These are phyloP conservation scores for Suillus brevipes DNA, from an alignment of 768 basidiomycete species.

Conservation along the genomic window DNA sequence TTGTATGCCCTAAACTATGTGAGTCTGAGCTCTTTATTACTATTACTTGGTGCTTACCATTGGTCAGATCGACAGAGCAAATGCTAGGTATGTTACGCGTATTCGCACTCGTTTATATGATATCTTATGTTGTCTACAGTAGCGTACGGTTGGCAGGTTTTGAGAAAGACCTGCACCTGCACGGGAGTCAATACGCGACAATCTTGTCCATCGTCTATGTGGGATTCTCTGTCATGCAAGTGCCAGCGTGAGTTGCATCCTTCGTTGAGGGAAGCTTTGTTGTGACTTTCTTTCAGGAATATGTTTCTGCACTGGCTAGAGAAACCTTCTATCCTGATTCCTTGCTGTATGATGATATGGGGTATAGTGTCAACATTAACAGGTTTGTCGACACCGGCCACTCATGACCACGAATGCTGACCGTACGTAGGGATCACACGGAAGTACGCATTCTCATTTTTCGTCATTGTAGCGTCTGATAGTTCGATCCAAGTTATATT, in stretches of 20 bases:
- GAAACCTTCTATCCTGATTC: slow-evolving; percentile 62
- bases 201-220: slow-evolving; percentile 63
- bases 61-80: slow-evolving; percentile 5
- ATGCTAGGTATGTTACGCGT: not conserved
- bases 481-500: slow-evolving; percentile 46
- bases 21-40: not conserved
- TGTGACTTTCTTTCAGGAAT: slow-evolving; percentile 44
- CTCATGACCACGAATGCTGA: slow-evolving; percentile 12
- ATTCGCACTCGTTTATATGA: too few relatives aligned
- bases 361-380: slow-evolving; percentile 54
- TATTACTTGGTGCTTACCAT: not conserved
- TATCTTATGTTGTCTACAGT: slow-evolving; percentile 2
- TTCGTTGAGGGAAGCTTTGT: not conserved
- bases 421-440: slow-evolving; percentile 39
- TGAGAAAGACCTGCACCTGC: slow-evolving; percentile 58
- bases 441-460: not conserved
- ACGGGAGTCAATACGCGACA: slow-evolving; percentile 61
- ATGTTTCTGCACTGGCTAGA: slow-evolving; percentile 65
- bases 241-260: slow-evolving; percentile 54
- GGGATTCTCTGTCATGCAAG: slow-evolving; percentile 71
- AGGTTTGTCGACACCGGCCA: slow-evolving; percentile 31
- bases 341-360: slow-evolving; percentile 64
- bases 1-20: slow-evolving; percentile 9
- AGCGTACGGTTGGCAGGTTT: slow-evolving; percentile 64
- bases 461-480: not conserved